phyloP scores from a whole-genome alignment of 2,329 filamentous ascomycete species.

The Aspergillus sp. region DNA sequence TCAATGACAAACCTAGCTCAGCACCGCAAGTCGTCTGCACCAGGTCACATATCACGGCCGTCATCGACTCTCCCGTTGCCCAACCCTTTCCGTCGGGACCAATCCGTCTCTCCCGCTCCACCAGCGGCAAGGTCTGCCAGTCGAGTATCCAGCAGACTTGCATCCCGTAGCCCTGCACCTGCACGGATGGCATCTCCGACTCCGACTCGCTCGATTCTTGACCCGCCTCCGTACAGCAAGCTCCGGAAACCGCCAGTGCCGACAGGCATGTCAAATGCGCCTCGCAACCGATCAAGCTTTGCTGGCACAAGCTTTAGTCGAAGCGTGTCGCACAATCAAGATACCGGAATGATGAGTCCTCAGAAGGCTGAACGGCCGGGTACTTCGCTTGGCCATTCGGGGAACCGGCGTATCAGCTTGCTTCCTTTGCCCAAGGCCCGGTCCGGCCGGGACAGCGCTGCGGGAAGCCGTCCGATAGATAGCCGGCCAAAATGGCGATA shows the following conservation, averaged over 20 bases:
- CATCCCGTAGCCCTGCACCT: conserved; percentile 28
- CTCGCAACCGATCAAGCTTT: conserved; percentile 36
- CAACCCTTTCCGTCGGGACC: conserved; percentile 38
- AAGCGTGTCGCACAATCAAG: conserved; percentile 18
- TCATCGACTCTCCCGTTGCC: conserved; percentile 38
- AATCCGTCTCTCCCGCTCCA: conserved; percentile 36
- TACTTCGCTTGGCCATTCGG: conserved; percentile 35
- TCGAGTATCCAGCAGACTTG: conserved; percentile 28
- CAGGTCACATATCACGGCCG: conserved; percentile 27
- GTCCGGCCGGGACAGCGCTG: conserved; percentile 24
- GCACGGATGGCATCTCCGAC: conserved; percentile 23
- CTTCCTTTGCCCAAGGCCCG: conserved; percentile 32
- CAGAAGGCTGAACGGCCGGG: conserved; percentile 31
- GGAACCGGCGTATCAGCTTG: conserved; percentile 33
- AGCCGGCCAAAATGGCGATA: no score
- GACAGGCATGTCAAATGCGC: conserved; percentile 20
- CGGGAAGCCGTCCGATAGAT: conserved; percentile 3
- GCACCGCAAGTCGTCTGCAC: conserved; percentile 33
- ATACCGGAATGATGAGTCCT: conserved; percentile 16
- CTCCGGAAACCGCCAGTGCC: conserved; percentile 23
- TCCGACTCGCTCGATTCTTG: conserved; percentile 23
- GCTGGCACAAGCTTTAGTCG: conserved; percentile 26
- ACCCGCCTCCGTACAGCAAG: conserved; percentile 40
- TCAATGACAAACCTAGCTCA: conserved; percentile 57
- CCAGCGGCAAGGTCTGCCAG: conserved; percentile 25